phyloP scores from a whole-genome alignment of 1,139 yeast genomes.

The Hemisphaericaspora lyxosophila region DNA sequence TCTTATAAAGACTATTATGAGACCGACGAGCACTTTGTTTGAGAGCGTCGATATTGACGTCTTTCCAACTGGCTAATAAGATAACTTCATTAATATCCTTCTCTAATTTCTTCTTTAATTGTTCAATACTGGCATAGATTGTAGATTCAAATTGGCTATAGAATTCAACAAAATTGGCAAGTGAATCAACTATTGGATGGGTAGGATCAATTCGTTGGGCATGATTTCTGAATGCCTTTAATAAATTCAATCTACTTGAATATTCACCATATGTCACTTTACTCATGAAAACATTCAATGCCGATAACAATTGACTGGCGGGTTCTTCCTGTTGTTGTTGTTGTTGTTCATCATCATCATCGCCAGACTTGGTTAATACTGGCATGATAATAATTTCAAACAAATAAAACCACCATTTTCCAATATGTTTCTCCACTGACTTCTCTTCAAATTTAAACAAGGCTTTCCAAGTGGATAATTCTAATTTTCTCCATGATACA shows the following conservation, averaged over 20 bases:
- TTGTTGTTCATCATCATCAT: constrained; percentile 1
- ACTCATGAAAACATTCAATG: constrained; percentile 73
- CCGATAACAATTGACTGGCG: constrained; percentile 52
- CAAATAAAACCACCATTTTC: constrained; percentile 90
- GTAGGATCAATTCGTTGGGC: constrained; percentile 21
- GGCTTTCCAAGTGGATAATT: constrained; percentile 80
- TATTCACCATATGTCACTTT: constrained; percentile 79
- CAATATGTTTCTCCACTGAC: constrained; percentile 49
- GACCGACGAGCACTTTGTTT: constrained; percentile 91
- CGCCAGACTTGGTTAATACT: constrained; percentile 22
- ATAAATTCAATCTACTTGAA: constrained; percentile 51
- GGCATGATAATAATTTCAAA: constrained; percentile 73
- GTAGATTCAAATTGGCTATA: constrained; percentile 62
- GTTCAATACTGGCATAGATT: constrained; percentile 45
- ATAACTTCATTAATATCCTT: constrained; percentile 85
- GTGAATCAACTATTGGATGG: constrained; percentile 36
- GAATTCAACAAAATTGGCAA: constrained; percentile 62
- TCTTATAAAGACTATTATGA: constrained; percentile 78
- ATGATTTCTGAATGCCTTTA: constrained; percentile 65
- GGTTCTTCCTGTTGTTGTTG: constrained; percentile 21
- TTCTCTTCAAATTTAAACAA: constrained; percentile 69
- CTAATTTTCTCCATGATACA: constrained; percentile 88
- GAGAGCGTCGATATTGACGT: constrained; percentile 88
- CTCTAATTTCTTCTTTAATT: constrained; percentile 55
- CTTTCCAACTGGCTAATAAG: constrained; percentile 93